Conservation (phyloP, 2,329 filamentous ascomycete genomes). For the Colletotrichum trifolii region DNA sequence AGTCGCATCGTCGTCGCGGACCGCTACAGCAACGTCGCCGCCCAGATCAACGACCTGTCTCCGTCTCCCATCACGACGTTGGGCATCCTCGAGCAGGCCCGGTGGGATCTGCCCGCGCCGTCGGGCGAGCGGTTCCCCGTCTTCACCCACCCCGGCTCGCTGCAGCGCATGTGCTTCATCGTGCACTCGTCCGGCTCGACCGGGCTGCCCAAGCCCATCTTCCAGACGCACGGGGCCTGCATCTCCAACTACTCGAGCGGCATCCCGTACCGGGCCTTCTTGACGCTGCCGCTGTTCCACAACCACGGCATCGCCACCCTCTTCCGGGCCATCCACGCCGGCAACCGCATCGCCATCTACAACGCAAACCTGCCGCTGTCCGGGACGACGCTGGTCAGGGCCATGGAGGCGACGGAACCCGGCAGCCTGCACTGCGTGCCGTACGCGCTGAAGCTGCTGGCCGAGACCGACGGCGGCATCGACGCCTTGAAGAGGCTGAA, state of each 20-base stretch:
- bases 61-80: conserved; percentile 41
- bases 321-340: conserved; percentile 57
- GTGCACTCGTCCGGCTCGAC: conserved; percentile 60
- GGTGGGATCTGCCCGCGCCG: conserved; percentile 25
- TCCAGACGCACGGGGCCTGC: conserved; percentile 58
- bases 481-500: conserved; percentile 53
- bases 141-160: conserved; percentile 36
- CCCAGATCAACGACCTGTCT: conserved; percentile 41
- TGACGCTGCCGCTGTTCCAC: conserved; percentile 63
- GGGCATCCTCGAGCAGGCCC: conserved; percentile 35
- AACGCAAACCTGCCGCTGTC: conserved; percentile 62
- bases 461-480: conserved; percentile 63
- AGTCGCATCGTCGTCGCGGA: conserved; percentile 37
- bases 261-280: conserved; percentile 55
- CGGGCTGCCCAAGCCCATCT: conserved; percentile 67
- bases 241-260: conserved; percentile 57
- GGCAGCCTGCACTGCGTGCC: conserved; percentile 67
- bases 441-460: conserved; percentile 67
- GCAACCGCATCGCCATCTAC: conserved; percentile 58
- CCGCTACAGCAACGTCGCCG: conserved; percentile 29
- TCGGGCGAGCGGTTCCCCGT: conserved; percentile 36
- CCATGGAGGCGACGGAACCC: conserved; percentile 52
- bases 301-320: conserved; percentile 61
- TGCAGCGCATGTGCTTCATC: conserved; percentile 41
- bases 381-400: conserved; percentile 52